A percentile compares a stretch with the other conserved stretches of the same genome.
Conservation (phyloP, 331 rosid genomes). For the Quercus phellos region DNA sequence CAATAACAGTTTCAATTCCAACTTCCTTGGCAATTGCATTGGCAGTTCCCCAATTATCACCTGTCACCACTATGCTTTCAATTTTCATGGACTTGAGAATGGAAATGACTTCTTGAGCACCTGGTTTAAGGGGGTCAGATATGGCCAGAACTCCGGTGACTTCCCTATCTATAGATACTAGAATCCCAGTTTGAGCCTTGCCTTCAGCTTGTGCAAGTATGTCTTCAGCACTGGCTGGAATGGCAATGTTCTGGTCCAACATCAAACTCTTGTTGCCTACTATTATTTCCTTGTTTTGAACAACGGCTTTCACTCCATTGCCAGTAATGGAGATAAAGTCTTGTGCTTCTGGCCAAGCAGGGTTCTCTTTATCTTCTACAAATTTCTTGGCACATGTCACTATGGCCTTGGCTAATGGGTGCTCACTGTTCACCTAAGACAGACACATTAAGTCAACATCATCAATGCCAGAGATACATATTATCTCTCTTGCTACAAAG, state of each 20-base stretch:
- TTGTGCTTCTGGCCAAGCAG: conserved; percentile 51
- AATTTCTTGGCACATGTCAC: conserved; percentile 67
- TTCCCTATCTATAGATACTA: conserved; percentile 51
- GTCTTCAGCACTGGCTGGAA: conserved; percentile 51
- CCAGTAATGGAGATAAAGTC: conserved; percentile 65
- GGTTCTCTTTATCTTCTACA: conserved; percentile 47
- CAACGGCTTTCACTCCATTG: conserved; percentile 64
- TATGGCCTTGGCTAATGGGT: conserved; percentile 80
- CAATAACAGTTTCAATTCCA: conserved; percentile 63
- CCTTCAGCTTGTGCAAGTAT: conserved; percentile 57
- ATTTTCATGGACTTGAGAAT: conserved; percentile 70
- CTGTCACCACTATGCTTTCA: conserved; percentile 69
- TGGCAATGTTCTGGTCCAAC: conserved; percentile 38
- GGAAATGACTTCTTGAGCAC: conserved; percentile 54
- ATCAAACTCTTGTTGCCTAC: conserved; percentile 74
- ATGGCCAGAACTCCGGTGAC: conserved; percentile 57
- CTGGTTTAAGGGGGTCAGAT: conserved; percentile 73
- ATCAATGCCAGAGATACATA: neutral
- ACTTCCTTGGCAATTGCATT: conserved; percentile 68
- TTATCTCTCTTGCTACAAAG: neutral
- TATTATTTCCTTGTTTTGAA: conserved; percentile 54
- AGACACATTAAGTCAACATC: neutral
- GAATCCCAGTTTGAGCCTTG: conserved; percentile 66
- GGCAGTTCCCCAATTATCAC: conserved; percentile 89
- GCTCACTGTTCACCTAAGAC: conserved; percentile 73